These are phyloP conservation scores for Kwoniella sp. DNA, from an alignment of 768 basidiomycete species.

Conservation along the genomic window DNA sequence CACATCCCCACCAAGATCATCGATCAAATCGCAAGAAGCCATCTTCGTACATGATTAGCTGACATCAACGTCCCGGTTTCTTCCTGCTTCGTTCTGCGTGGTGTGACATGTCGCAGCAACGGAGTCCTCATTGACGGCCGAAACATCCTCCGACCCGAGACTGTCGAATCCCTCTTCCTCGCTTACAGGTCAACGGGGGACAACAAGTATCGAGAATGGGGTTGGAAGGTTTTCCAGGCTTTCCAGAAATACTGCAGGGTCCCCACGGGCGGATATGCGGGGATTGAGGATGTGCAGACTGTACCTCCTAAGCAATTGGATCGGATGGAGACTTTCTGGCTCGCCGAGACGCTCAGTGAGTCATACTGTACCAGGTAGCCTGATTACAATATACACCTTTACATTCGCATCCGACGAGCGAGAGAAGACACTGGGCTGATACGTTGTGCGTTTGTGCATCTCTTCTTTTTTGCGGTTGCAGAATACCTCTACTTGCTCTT, in stretches of 20 bases:
- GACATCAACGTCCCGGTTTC: too few species aligned
- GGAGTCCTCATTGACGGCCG: conserved; percentile 71
- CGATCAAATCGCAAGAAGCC: too few species aligned
- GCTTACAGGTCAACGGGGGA: conserved; percentile 89
- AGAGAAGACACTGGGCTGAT: too few species aligned
- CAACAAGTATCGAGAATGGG: conserved; percentile 73
- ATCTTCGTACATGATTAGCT: too few species aligned
- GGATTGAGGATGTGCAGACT: conserved; percentile 79
- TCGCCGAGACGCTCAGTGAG: conserved; percentile 60
- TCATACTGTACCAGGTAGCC: neutral
- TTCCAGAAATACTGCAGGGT: conserved; percentile 81
- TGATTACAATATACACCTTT: too few species aligned
- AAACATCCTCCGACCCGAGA: conserved; percentile 94
- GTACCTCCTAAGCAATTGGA: conserved; percentile 71
- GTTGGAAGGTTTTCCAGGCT: conserved; percentile 86
- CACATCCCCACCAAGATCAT: too few species aligned
- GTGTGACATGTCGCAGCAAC: conserved; percentile 13
- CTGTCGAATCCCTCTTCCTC: conserved; percentile 88
- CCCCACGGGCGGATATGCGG: conserved; percentile 78
- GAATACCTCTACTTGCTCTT: conserved; percentile 88
- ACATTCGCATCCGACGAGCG: too few species aligned
- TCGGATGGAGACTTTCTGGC: conserved; percentile 93
- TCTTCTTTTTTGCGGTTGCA: conserved; percentile 4
- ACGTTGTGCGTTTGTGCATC: too few species aligned
- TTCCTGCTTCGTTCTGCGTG: neutral